A percentile compares a stretch with the other conserved stretches of the same genome.
phyloP scores from a whole-genome alignment of 164 flowering plant species.

The Piper longum region DNA sequence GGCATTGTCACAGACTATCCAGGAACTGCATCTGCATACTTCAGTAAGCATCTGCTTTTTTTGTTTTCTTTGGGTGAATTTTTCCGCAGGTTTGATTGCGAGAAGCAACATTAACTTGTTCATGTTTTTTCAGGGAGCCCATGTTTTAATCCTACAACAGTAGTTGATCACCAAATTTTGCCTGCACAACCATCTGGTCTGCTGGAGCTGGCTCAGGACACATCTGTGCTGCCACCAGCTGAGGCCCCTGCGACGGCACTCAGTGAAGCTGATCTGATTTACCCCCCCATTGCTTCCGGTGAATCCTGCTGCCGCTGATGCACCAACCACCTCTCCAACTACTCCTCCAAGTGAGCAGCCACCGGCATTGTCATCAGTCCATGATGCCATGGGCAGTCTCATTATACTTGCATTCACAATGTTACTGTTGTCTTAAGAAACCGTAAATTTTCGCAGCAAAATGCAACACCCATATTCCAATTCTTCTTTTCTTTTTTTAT shows the following conservation, averaged over 20 bases:
- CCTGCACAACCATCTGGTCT: constrained; percentile 30
- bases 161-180: constrained; percentile 12
- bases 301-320: neutral
- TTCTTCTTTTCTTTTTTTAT: no score
- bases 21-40: constrained; percentile 55
- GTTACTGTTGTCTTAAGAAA: neutral
- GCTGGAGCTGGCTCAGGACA: constrained; percentile 4
- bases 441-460: no score
- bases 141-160: constrained; percentile 25
- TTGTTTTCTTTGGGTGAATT: neutral
- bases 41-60: constrained; percentile 41
- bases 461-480: no score
- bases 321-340: constrained; percentile 12
- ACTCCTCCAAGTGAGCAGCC: constrained; percentile 13
- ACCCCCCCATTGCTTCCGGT: constrained; percentile 69
- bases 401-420: neutral
- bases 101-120: neutral
- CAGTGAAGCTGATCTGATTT: constrained; percentile 28
- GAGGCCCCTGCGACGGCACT: constrained; percentile 35
- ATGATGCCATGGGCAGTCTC: neutral
- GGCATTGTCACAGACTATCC: constrained; percentile 77
- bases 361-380: neutral
- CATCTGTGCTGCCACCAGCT: constrained; percentile 29
- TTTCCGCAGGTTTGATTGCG: neutral
- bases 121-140: constrained; percentile 35